These are phyloP conservation scores for Hondaea fermentalgiana DNA, from an alignment of 108 stramenopile species.

Conservation along the genomic window DNA sequence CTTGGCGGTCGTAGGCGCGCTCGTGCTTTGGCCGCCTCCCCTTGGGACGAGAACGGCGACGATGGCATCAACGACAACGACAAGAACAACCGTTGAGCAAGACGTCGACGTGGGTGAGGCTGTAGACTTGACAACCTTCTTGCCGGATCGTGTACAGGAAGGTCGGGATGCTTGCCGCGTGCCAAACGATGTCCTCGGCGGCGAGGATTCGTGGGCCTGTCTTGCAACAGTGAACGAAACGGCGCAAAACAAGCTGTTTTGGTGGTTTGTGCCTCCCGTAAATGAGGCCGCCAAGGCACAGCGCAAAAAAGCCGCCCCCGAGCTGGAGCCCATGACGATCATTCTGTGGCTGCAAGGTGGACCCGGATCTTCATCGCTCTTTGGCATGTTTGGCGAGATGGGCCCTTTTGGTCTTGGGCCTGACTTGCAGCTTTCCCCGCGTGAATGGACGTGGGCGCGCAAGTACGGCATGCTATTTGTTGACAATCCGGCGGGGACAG, in stretches of 20 bases:
- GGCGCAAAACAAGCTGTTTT: conserved; percentile 1
- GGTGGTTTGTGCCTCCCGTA: conserved; percentile 17
- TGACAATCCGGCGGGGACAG: conserved; percentile 34
- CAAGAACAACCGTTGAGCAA: not conserved
- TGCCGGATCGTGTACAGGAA: not conserved
- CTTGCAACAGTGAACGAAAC: not conserved
- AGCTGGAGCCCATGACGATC: not conserved
- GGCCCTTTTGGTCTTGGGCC: conserved; percentile 18
- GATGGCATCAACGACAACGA: too few species aligned
- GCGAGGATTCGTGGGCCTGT: not conserved
- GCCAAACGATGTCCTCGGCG: not conserved
- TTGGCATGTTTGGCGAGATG: conserved; percentile 26
- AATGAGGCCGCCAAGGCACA: not conserved
- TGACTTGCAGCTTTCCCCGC: not conserved
- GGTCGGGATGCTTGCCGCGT: not conserved
- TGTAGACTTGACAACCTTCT: not conserved
- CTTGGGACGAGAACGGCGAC: too few species aligned
- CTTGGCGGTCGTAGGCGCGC: too few species aligned
- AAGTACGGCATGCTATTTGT: not conserved
- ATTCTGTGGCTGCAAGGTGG: conserved; percentile 33
- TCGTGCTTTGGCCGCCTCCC: too few species aligned
- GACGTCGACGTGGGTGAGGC: not conserved
- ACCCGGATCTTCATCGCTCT: conserved; percentile 26
- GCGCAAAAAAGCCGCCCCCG: not conserved
- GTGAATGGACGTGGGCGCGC: not conserved